Evolutionary conservation across 495 filamentous ascomycete species (phyloP), one percentile per base, ranked within the genome.

Genomic region (Arthonia radiata): DNA sequence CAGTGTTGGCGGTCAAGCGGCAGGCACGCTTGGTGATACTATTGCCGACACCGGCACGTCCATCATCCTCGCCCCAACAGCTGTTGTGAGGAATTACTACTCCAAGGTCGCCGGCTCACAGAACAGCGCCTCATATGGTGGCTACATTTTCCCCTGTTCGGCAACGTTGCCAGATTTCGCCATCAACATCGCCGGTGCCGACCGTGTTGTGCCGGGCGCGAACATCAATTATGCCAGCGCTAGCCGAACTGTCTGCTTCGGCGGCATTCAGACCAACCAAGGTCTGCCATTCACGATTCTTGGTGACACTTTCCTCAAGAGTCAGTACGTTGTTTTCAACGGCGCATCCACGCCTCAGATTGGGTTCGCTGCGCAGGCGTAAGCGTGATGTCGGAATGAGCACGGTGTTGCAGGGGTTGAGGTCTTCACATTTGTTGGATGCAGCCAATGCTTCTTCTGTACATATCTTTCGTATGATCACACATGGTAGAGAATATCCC

Each of bases 231-330:
- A 64, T 37, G 54, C 50, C 15, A 40, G 44, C 2, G 46, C 44
- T 24, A 46, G 43, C 26, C 48, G 56, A 28, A 55, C 45, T 23
- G 56, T 57, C 29, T 77, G 71, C 49, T 67, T 54, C 38, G 71
- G 71, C 28, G 62, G 63, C 12, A 55, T 77, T 31, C 70, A 76
- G 49, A 44, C 44, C 28, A 63, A 69, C 46, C 46, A 49, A 9
- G 65, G 64, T 27, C 53, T 76, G 15, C 61, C 55, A 13, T 63
- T 76, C 40, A 57, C 57, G 31, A 78, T 86, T 44, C 67, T 70
- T 28, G 75, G 76, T 22, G 76, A 81, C 32, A 57, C 80, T 25
- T 76, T 75, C 39, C 58, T 86, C 33, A 81, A 82, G 57, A 60
- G 61, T 32, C 67, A 76, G 36, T 80, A 71, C 39, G 74, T 71